Percentiles rank a stretch among this genome's conserved stretches.
Conservation (phyloP, 768 basidiomycete species). For the Tylopilus felleus region DNA sequence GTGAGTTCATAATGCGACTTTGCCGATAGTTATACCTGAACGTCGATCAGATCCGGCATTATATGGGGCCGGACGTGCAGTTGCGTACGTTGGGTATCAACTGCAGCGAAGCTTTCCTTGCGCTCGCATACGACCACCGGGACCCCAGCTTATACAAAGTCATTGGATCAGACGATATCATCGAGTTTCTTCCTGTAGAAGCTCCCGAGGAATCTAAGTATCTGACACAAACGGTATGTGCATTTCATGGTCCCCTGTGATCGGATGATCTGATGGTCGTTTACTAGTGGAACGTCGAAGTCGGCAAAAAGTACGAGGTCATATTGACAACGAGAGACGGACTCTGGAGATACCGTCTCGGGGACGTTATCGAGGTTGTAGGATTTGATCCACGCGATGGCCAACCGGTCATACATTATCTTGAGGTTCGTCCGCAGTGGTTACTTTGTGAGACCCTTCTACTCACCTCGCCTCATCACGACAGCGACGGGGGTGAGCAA, state of each 20-base stretch:
- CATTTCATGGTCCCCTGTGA: not conserved
- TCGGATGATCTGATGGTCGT: not conserved
- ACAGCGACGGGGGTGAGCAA: slow-evolving; percentile 23
- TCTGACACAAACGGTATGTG: slow-evolving; percentile 16
- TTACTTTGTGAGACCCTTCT: not conserved
- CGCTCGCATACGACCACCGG: slow-evolving; percentile 21
- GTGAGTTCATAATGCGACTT: not conserved
- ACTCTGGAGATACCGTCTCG: slow-evolving; percentile 23
- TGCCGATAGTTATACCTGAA: not conserved
- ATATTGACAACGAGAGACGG: slow-evolving; percentile 26
- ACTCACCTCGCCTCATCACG: not conserved
- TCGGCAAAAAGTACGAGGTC: slow-evolving; percentile 18
- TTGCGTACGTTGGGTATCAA: slow-evolving; percentile 20
- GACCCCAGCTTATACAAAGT: slow-evolving; percentile 23
- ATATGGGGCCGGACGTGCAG: slow-evolving; percentile 20
- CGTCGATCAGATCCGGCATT: slow-evolving; percentile 10
- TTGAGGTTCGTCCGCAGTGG: slow-evolving; percentile 14
- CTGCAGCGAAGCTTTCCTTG: slow-evolving; percentile 23
- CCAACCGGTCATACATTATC: slow-evolving; percentile 20
- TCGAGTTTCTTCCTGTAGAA: slow-evolving; percentile 20
- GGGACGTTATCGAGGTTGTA: slow-evolving; percentile 19
- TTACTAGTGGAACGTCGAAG: slow-evolving; percentile 20
- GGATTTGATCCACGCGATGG: slow-evolving; percentile 24
- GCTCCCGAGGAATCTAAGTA: slow-evolving; percentile 21
- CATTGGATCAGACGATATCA: slow-evolving; percentile 24